Base-by-base conservation (phyloP, 1,284 basidiomycete genomes). In the Papiliotrema nemorosa region DNA sequence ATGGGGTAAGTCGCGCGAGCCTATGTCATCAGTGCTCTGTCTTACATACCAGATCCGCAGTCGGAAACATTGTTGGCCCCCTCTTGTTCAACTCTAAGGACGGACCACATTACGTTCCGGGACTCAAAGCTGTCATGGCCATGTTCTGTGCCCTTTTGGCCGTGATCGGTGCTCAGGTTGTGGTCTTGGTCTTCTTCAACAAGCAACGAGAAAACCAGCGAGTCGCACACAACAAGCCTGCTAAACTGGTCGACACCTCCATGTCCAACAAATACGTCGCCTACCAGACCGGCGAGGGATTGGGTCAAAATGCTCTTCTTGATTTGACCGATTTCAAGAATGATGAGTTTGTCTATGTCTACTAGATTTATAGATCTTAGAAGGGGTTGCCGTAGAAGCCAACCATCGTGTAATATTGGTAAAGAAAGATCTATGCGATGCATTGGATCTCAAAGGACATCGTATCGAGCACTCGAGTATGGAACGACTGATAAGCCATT, bases 11-110 rank as follows among this genome's bases (percentile, higher is more conserved):
- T n/a, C n/a, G n/a, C n/a, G 57, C 16, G 13, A 10, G 18, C 12
- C 45, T 26, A 36, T 39, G 14, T 29, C 40, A 7, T 18, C 9
- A 6, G 7, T 24, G 10, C 40, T 27, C 20, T 24, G 10, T 13
- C 25, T 22, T 42, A 10, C 21, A 9, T 13, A 12, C n/a, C 14
- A 6, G n/a, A 9, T 59, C 58, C n/a, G 58, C 62, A 4, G 61
- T 53, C 1, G 68, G 66, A 10, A 67, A 69, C 53, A 63, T 64
- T 24, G 52, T 64, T 43, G 65, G 61, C 37, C 63, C 66, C 7
- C 55, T 60, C 24, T 59, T 74, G 9, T 74, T 74, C 64, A 66
- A 68, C 24, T 46, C 63, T 35, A 60, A 66, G 36, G 72, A 77
- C 56, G 58, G 58, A 41, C 69, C 69, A 0, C 55, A 57, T 44